These are phyloP conservation scores for Solanum rostratum DNA, from an alignment of 257 asterid species.

Conservation along the genomic window DNA sequence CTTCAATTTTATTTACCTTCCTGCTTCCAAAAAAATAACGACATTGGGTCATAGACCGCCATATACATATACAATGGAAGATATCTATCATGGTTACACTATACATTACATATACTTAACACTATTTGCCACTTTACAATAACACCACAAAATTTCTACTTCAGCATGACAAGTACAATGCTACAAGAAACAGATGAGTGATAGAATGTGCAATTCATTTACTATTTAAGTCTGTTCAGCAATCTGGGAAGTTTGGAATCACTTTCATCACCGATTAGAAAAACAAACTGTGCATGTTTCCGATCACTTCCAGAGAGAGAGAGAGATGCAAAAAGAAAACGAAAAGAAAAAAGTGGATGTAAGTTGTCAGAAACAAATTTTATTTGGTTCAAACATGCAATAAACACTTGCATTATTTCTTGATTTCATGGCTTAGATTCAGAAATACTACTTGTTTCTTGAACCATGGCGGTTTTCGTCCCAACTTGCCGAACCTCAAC, in stretches of 20 bases:
- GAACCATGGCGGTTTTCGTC: not conserved
- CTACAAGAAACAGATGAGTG: not conserved
- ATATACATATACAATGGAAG: not conserved
- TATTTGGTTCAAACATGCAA: not conserved
- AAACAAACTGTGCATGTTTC: not conserved
- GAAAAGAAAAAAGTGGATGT: not conserved
- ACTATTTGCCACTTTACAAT: not conserved
- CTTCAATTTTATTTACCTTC: conserved; percentile 33
- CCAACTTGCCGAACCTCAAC: not conserved
- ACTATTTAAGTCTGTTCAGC: not conserved
- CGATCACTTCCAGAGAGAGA: not conserved
- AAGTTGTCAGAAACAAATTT: not conserved
- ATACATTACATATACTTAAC: not conserved
- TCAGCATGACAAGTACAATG: not conserved
- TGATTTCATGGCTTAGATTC: not conserved
- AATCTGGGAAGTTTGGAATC: not conserved
- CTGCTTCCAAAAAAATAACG: not conserved
- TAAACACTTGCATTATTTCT: not conserved
- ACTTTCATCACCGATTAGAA: not conserved
- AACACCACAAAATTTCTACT: not conserved
- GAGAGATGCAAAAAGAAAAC: not conserved
- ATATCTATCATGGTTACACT: not conserved
- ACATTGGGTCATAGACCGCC: not conserved
- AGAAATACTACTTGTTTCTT: not conserved
- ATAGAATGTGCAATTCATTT: not conserved